These are phyloP conservation scores for Aurifilum marmelostoma DNA, from an alignment of 2,329 filamentous ascomycete species.

Conservation along the genomic window DNA sequence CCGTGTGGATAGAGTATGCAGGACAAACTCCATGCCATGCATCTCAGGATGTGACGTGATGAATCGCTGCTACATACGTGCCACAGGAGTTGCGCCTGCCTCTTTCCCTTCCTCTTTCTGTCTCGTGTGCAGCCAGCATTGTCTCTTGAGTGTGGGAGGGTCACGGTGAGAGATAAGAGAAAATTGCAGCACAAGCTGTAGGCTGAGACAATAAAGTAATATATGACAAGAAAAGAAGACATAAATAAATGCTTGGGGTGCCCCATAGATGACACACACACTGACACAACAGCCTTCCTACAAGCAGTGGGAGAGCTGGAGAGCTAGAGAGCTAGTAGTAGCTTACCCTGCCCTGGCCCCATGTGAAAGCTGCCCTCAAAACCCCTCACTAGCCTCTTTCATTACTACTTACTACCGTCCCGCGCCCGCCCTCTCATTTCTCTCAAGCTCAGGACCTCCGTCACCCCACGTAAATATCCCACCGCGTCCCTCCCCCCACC, in stretches of 20 bases:
- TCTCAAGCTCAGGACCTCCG: not conserved
- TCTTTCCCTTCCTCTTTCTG: not conserved
- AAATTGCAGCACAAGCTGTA: not conserved
- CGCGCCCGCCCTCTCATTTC: not conserved
- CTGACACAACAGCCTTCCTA: not conserved
- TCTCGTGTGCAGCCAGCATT: not conserved
- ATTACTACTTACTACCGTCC: not conserved
- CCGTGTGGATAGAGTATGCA: not conserved
- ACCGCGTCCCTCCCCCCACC: not conserved
- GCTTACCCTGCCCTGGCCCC: constrained; percentile 2
- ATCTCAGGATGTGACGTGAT: not conserved
- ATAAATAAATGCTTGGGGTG: constrained; percentile 2
- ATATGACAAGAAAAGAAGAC: not conserved
- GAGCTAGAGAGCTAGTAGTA: not conserved
- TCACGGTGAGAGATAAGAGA: constrained; percentile 9
- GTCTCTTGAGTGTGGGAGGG: not conserved
- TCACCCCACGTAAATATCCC: not conserved
- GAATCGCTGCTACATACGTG: not conserved
- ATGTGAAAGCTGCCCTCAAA: not conserved
- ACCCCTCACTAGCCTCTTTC: constrained; percentile 5
- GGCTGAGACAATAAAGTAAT: not conserved
- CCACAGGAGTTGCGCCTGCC: not conserved
- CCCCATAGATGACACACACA: not conserved
- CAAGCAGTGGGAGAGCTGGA: not conserved
- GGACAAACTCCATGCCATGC: not conserved